A percentile compares a stretch with the other conserved stretches of the same genome.
phyloP scores from a whole-genome alignment of 345 rosid species.

The Eucalyptus erythrocorys region DNA sequence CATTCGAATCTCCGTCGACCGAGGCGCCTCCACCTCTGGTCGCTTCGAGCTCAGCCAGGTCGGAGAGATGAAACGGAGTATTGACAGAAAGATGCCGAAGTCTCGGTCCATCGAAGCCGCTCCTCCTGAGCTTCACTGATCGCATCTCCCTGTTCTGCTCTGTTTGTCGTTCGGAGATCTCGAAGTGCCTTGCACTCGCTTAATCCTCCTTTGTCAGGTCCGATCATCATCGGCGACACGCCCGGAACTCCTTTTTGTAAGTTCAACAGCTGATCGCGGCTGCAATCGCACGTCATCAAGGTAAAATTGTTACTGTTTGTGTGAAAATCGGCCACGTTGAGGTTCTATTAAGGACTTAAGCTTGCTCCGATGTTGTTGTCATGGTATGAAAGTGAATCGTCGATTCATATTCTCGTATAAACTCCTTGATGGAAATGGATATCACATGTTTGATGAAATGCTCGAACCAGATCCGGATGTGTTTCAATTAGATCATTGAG shows the following conservation, averaged over 20 bases:
- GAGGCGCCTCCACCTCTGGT: no score
- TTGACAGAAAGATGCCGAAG: neutral
- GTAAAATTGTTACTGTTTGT: neutral
- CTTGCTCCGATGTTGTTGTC: no score
- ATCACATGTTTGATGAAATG: no score
- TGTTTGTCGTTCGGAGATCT: neutral
- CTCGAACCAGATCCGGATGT: no score
- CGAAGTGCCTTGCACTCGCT: neutral
- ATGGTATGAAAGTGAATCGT: no score
- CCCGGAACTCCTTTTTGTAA: neutral
- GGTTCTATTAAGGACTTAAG: no score
- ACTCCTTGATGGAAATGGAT: no score
- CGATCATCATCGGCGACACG: neutral
- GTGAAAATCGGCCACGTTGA: no score
- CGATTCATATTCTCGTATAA: fast-evolving
- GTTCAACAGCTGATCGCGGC: neutral
- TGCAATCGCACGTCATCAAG: neutral
- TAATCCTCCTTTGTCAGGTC: neutral
- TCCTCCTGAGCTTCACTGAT: neutral
- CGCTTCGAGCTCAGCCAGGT: no score
- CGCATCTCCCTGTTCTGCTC: neutral
- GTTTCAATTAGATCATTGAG: no score
- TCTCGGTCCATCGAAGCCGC: neutral
- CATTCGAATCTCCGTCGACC: no score
- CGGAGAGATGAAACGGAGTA: no score